phyloP scores from a whole-genome alignment of 2,329 filamentous ascomycete species.

The Xylaria arbuscula region DNA sequence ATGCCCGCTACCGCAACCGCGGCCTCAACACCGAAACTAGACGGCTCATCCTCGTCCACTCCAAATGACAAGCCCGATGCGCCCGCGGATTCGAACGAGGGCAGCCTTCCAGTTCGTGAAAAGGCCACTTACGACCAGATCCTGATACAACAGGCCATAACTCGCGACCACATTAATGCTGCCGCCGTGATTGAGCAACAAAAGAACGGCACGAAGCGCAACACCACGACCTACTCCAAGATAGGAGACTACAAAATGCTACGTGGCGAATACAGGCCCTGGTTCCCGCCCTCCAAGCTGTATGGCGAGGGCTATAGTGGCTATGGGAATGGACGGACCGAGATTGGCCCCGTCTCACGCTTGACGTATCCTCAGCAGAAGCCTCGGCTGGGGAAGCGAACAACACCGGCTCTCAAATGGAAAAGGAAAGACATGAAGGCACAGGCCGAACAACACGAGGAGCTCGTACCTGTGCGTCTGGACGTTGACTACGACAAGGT shows the following conservation, averaged over 20 bases:
- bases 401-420: conserved; percentile 77
- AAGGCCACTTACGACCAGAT: conserved; percentile 66
- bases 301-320: conserved; percentile 85
- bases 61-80: conserved; percentile 49
- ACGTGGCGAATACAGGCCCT: conserved; percentile 64
- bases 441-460: conserved; percentile 91
- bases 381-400: conserved; percentile 79
- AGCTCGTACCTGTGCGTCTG: conserved; percentile 88
- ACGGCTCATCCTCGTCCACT: conserved; percentile 48
- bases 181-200: conserved; percentile 64
- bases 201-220: conserved; percentile 65
- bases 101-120: conserved; percentile 57
- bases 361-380: conserved; percentile 85
- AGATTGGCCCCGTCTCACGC: conserved; percentile 71
- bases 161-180: conserved; percentile 65
- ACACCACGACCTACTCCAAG: conserved; percentile 73
- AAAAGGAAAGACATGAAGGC: conserved; percentile 82
- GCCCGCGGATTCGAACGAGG: conserved; percentile 48
- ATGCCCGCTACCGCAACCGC: conserved; percentile 40
- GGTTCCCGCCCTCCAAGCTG: conserved; percentile 66
- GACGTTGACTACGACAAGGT: conserved; percentile 97
- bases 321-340: conserved; percentile 88
- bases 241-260: conserved; percentile 76
- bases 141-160: conserved; percentile 65
- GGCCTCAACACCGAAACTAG: conserved; percentile 46